Evolutionary conservation across 2,329 filamentous ascomycete species (phyloP).

Genomic region (Trichophyton simii): DNA sequence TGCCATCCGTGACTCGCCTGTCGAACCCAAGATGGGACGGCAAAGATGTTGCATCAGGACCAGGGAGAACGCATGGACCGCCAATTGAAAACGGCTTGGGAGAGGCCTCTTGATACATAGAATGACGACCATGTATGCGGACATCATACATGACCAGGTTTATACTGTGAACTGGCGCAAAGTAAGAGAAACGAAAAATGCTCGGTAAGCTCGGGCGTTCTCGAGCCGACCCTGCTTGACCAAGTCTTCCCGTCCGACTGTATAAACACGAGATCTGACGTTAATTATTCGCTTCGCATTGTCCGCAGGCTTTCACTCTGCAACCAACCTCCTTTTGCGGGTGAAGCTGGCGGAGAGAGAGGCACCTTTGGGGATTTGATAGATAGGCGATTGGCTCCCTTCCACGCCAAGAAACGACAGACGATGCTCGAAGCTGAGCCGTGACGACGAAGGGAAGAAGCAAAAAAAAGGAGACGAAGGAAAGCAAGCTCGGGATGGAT

Average conservation of each 20-base stretch:
- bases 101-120: background rate
- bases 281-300: background rate
- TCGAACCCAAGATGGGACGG: background rate
- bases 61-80: slow-evolving; percentile 1
- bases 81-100: background rate
- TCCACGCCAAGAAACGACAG: background rate
- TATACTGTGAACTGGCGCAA: background rate
- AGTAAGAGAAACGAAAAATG: background rate
- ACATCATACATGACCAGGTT: background rate
- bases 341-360: background rate
- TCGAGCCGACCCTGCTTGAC: background rate
- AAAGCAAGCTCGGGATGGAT: background rate
- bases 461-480: background rate
- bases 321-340: background rate
- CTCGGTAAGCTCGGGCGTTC: background rate
- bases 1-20: background rate
- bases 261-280: background rate
- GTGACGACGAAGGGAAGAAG: background rate
- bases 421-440: background rate
- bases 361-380: background rate
- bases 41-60: background rate
- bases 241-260: background rate
- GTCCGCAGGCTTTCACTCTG: background rate
- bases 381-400: slow-evolving; percentile 1
- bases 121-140: background rate